Evolutionary conservation across 768 basidiomycete species (phyloP).

Genomic region (Daedalea quercina): DNA sequence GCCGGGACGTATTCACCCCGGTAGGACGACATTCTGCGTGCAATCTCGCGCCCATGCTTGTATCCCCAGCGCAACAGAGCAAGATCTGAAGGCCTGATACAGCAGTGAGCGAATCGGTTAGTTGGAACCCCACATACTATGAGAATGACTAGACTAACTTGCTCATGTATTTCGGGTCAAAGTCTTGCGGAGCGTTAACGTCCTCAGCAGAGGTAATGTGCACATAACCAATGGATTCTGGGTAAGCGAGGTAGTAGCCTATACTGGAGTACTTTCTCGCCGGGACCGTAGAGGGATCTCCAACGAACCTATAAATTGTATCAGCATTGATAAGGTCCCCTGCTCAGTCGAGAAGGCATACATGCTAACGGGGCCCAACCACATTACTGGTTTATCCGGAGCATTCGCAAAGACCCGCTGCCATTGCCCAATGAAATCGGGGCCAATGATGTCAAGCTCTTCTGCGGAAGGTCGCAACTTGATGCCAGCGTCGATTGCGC

Average conservation of each 20-base stretch:
- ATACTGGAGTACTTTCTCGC: constrained; percentile 23
- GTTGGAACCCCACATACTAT: not conserved
- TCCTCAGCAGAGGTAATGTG: constrained; percentile 40
- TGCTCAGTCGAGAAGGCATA: constrained; percentile 17
- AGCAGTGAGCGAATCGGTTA: not conserved
- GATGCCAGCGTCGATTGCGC: constrained; percentile 47
- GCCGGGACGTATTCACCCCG: constrained; percentile 24
- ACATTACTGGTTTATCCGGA: constrained; percentile 50
- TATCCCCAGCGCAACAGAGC: constrained; percentile 43
- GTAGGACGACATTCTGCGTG: constrained; percentile 43
- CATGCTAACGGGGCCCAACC: constrained; percentile 36
- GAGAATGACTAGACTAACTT: constrained; percentile 25
- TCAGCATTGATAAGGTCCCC: not conserved
- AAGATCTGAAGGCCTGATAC: constrained; percentile 26
- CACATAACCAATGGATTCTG: constrained; percentile 38
- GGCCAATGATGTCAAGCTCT: constrained; percentile 44
- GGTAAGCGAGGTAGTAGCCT: constrained; percentile 33
- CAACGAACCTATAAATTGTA: constrained; percentile 17
- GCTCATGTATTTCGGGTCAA: constrained; percentile 39
- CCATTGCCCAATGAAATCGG: constrained; percentile 44
- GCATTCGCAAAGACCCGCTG: constrained; percentile 39
- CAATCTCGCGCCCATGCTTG: constrained; percentile 48
- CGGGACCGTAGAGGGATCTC: constrained; percentile 11
- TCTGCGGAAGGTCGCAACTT: constrained; percentile 45
- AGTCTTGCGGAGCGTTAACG: constrained; percentile 33